Percentiles rank a stretch among this genome's conserved stretches.
Conservation (phyloP, 192 early-diverging fungal species). For the Umbelopsis isabellina region DNA sequence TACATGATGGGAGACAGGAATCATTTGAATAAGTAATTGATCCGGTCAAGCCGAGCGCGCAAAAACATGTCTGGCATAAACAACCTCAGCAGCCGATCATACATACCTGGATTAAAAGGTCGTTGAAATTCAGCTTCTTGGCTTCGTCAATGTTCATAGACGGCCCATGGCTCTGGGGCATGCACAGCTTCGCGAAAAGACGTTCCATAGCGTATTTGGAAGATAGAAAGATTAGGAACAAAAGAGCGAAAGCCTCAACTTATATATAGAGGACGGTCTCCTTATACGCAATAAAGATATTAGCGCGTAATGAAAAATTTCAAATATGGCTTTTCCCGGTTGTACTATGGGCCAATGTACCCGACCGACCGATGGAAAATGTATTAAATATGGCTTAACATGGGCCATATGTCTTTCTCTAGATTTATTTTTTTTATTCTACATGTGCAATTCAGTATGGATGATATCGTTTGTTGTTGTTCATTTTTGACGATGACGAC, state of each 20-base stretch:
- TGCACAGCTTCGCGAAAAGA: background rate
- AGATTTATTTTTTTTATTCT: background rate
- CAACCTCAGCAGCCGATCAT: no score
- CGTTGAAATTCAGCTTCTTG: conserved; percentile 14
- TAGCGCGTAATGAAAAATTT: background rate
- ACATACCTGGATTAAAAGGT: background rate
- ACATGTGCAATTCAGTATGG: background rate
- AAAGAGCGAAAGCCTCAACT: background rate
- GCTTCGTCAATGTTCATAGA: background rate
- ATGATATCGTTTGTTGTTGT: conserved; percentile 1
- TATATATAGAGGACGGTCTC: background rate
- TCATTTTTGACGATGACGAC: conserved; percentile 9
- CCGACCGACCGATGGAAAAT: no score
- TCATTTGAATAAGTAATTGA: no score
- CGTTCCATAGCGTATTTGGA: background rate
- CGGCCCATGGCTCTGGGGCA: background rate
- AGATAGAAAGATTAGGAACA: background rate
- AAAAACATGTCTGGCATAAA: background rate
- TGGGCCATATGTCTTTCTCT: no score
- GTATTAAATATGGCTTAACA: no score
- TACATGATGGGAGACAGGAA: background rate
- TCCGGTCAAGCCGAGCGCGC: background rate
- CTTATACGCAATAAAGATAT: background rate
- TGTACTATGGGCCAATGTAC: no score
- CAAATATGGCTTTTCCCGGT: no score